Base-by-base conservation (phyloP, 169 alveolate species). In the Plasmodium chabaudi region DNA sequence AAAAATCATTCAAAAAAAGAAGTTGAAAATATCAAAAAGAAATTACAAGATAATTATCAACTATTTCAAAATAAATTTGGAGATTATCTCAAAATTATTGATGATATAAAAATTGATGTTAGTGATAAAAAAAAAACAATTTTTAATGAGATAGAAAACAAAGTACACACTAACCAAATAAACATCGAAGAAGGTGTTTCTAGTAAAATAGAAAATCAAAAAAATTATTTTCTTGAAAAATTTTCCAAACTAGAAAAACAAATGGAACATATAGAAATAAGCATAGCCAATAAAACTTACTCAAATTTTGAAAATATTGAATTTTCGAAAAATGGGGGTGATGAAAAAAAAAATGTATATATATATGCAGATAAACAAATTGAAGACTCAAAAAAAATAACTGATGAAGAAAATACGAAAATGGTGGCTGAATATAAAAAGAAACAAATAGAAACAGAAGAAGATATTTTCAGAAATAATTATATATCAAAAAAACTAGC, bases 11-110 rank as follows among this genome's bases (percentile, higher is more conserved):
- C 82, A 1, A 82, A 67, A 44, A 82, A 25, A 82, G 90, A 82
- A 34, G 59, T 82, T 6, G 90, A 82, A 67, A 82, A 39, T 42
- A 19, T 82, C 13, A 82, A 82, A 82, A 82, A 82, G 56, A 60
- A 53, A 9, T 42, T 82, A 47, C 90, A 82, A 55, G 84, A 82
- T 15, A 82, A 67, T 82, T 55, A 82, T 59, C 63, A 82, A 51
- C n/a, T 34, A 4, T 55, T 82, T 65, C 72, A 82, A 65, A 82
- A 15, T 59, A 44, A 67, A 67, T 71, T 82, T 46, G 56, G 55
- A 49, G 90, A 82, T 67, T 82, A 82, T 59, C 27, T 68, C 19
- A 82, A 82, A 21, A 67, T 60, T 68, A 51, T 61, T 10, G 82
- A 82, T 70, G n/a, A 44, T 1, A 82, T 82, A 23, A 82, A 82